Base-by-base conservation (phyloP, 345 rosid genomes). In the Clausena lansium region DNA sequence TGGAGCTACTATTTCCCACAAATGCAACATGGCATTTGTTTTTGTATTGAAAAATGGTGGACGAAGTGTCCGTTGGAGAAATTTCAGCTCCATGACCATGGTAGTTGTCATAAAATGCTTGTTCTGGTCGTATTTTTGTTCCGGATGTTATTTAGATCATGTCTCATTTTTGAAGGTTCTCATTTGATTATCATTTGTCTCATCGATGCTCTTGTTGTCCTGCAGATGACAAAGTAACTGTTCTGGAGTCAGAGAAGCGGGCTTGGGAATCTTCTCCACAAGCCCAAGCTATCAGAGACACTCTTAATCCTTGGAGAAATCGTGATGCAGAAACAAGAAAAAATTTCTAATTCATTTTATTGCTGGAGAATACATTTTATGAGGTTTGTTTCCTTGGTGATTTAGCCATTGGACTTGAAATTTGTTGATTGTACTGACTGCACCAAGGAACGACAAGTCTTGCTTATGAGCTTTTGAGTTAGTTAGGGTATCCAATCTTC, bases 221-320 rank as follows among this genome's bases (percentile, higher is more conserved):
- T 58, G 79, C 83, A 91, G 97, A 94, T 78, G 98, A 94, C 64
- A 93, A 90, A 77, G 98, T 94, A 81, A 90, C 97, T 20, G 94
- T 83, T 36, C 63, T 94, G 67, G 95, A 94, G 85, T 85, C 97
- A 2, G 97, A 93, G 91, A 93, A 88, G 85, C 89, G 89, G 45
- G 93, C 97, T 25, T 93, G 86, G 88, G 97, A 91, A 74, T 81
- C 78, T 83, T 89, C 94, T 9, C 92, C 85, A 14, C 93, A 93
- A 84, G 98, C 92, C 75, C 90, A 86, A 83, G 98, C 97, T 32
- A 63, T 86, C 27, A 87, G 88, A 82, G 94, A 93, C 35, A 92
- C 95, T 76, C 90, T 93, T 35, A 91, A 94, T 88, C 98, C 98
- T 39, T 93, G 98, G 98, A 93, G 92, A 82, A 86, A 90, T 78